Conservation (phyloP, 352 stramenopile species). For the Globisporangium splendens region DNA sequence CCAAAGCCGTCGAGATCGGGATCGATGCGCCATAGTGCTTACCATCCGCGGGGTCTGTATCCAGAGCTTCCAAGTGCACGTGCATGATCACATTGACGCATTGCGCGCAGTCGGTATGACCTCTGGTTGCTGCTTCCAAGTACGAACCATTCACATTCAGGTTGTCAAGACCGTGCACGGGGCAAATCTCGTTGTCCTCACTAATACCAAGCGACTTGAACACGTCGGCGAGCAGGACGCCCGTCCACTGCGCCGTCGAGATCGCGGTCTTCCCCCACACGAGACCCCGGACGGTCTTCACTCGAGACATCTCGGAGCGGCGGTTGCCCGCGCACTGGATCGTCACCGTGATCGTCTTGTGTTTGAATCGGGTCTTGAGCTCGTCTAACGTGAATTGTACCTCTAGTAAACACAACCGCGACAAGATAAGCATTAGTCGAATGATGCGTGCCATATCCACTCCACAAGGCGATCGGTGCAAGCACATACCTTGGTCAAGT, state of each 20-base stretch:
- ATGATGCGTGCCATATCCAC: not conserved
- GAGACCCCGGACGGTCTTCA: constrained; percentile 39
- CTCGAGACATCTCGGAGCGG: constrained; percentile 67
- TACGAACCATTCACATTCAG: constrained; percentile 30
- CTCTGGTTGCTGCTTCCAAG: not conserved
- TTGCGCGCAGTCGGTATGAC: constrained; percentile 6
- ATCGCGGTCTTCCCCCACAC: constrained; percentile 61
- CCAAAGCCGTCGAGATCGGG: constrained; percentile 84
- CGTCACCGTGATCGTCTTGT: constrained; percentile 78
- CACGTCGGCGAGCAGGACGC: constrained; percentile 87
- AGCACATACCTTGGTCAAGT: constrained; percentile 27
- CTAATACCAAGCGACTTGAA: constrained; percentile 66
- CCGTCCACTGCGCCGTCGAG: constrained; percentile 88
- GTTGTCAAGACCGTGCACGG: constrained; percentile 36
- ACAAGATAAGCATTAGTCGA: not conserved
- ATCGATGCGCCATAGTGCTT: constrained; percentile 67
- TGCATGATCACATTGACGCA: constrained; percentile 26
- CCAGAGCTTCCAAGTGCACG: constrained; percentile 53
- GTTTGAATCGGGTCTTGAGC: constrained; percentile 78
- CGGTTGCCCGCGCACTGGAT: constrained; percentile 93
- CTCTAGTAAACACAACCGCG: constrained; percentile 5
- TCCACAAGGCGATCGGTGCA: not conserved
- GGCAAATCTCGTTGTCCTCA: constrained; percentile 27
- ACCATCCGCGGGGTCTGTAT: constrained; percentile 42
- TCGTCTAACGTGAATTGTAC: constrained; percentile 77